Conservation (phyloP, 2,329 filamentous ascomycete species). For the Ophiostoma himal-ulmi region DNA sequence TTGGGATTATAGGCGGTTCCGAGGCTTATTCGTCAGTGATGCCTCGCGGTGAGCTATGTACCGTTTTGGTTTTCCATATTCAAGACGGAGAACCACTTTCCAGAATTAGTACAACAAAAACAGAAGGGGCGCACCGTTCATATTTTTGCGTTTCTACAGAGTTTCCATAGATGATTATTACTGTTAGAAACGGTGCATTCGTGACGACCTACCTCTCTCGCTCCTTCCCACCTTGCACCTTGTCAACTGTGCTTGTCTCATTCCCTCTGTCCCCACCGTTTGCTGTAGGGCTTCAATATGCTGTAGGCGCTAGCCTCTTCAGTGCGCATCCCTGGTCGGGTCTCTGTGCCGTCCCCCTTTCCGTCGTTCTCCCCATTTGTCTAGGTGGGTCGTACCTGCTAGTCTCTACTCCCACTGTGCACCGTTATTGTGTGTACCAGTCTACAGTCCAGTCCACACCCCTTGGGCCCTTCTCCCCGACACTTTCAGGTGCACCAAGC, state of each 20-base stretch:
- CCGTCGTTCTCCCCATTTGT: not conserved
- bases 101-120: not conserved
- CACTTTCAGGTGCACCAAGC: not conserved
- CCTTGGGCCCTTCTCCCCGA: not conserved
- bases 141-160: not conserved
- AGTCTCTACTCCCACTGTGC: not conserved
- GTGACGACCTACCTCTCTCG: not conserved
- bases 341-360: not conserved
- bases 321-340: not conserved
- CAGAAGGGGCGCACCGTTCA: not conserved
- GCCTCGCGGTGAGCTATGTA: not conserved
- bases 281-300: not conserved
- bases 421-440: not conserved
- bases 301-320: not conserved
- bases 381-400: conserved; percentile 2
- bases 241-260: not conserved
- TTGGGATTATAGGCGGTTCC: not conserved
- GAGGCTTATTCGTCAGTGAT: not conserved
- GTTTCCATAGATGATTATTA: too few species aligned
- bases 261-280: not conserved
- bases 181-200: not conserved
- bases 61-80: not conserved
- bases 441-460: not conserved
- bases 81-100: not conserved
- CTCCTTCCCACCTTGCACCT: not conserved